Evolutionary conservation across 371 early-diverging fungal species (phyloP).

Genomic region (Mucor ambiguus): DNA sequence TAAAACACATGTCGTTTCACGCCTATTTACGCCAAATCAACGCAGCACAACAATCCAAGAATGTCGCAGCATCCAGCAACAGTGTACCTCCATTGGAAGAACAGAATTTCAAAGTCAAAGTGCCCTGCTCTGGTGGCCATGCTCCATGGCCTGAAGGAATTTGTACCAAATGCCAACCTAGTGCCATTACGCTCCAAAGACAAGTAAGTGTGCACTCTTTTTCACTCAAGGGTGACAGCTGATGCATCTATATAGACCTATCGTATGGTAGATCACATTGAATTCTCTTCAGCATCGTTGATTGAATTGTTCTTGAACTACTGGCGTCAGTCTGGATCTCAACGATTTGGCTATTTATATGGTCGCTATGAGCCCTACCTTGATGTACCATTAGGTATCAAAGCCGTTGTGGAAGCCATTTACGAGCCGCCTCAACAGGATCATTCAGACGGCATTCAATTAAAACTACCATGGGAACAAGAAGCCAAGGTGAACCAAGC

Average conservation of each 20-base stretch:
- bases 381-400: slow-evolving; percentile 95
- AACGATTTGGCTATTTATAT: slow-evolving; percentile 93
- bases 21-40: slow-evolving; percentile 83
- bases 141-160: slow-evolving; percentile 93
- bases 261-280: slow-evolving; percentile 98
- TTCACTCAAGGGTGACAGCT: neutral
- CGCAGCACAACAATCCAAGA: slow-evolving; percentile 66
- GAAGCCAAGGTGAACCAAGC: slow-evolving; percentile 69
- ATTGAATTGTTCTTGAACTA: slow-evolving; percentile 88
- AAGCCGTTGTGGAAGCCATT: slow-evolving; percentile 96
- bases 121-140: slow-evolving; percentile 84
- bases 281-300: slow-evolving; percentile 89
- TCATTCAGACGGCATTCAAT: slow-evolving; percentile 82
- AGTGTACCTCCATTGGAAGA: slow-evolving; percentile 86
- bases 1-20: slow-evolving; percentile 98
- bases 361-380: slow-evolving; percentile 93
- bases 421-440: slow-evolving; percentile 94
- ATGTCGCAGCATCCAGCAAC: slow-evolving; percentile 42
- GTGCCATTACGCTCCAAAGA: slow-evolving; percentile 87
- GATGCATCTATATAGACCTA: slow-evolving; percentile 65
- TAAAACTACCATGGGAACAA: slow-evolving; percentile 60
- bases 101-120: slow-evolving; percentile 75
- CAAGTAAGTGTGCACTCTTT: slow-evolving; percentile 58
- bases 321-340: slow-evolving; percentile 89
- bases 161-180: slow-evolving; percentile 97